These are phyloP conservation scores for Chrysoporthe puriensis DNA, from an alignment of 2,329 filamentous ascomycete genomes.

Conservation along the genomic window DNA sequence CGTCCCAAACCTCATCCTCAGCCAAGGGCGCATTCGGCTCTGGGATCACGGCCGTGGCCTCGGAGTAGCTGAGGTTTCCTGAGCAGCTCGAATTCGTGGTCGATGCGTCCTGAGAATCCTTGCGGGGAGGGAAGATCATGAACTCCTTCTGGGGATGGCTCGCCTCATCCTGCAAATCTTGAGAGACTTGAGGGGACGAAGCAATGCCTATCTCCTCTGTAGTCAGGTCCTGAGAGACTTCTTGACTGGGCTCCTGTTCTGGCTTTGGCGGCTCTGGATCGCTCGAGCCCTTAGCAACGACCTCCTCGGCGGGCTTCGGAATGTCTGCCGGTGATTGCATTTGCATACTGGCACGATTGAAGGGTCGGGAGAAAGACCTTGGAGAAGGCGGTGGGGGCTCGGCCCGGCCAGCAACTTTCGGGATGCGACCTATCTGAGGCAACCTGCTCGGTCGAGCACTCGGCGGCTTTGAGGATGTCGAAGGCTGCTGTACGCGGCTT, in stretches of 20 bases:
- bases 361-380: conserved; percentile 85
- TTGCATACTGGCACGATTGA: conserved; percentile 60
- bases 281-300: conserved; percentile 53
- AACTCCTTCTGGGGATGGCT: conserved; percentile 61
- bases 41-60: conserved; percentile 70
- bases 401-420: conserved; percentile 73
- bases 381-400: conserved; percentile 63
- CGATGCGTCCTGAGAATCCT: conserved; percentile 62
- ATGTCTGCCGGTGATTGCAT: conserved; percentile 36
- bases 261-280: conserved; percentile 42
- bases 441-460: conserved; percentile 63
- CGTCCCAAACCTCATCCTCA: conserved; percentile 92
- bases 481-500: not conserved
- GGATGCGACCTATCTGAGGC: conserved; percentile 83
- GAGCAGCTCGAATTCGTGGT: conserved; percentile 69
- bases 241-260: conserved; percentile 44
- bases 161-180: conserved; percentile 38
- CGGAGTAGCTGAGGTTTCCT: conserved; percentile 60
- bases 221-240: conserved; percentile 39
- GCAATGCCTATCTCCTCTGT: conserved; percentile 39
- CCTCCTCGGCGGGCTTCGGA: conserved; percentile 42
- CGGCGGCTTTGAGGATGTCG: conserved; percentile 22
- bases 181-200: conserved; percentile 37
- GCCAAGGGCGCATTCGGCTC: conserved; percentile 62
- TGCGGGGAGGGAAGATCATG: conserved; percentile 70